Base-by-base conservation (phyloP, 1,284 basidiomycete species). In the Psilocybe mexicana region DNA sequence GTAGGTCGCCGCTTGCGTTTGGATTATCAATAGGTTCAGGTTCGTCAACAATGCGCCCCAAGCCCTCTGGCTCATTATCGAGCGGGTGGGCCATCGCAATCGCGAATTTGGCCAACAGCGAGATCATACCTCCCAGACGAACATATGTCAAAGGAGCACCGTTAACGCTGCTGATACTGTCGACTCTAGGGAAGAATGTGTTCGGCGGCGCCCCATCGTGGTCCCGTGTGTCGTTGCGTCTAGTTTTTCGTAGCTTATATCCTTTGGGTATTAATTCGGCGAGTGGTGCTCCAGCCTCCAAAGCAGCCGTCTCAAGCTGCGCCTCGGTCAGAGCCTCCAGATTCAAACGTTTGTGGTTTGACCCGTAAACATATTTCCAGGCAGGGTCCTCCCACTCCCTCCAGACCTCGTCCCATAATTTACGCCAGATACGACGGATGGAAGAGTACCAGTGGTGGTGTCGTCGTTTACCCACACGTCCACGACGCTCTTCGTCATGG, bases 221-320 rank as follows among this genome's bases (percentile, higher is more conserved):
- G 23, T 51, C 14, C 6, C 47, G 24, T 10, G 11, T 35, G 1
- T 49, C 50, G 11, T 47, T 28, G n/a, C 40, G 24, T 40, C 40
- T 48, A 8, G 44, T 42, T 14, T 46, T 44, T 6, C 48, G 52
- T 11, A 58, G 36, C 10, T 58, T 59, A 4, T 66, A 49, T 12
- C 57, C 61, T 24, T 63, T 56, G 2, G 81, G 81, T 2, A 84
- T 71, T 24, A 87, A 74, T 51, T 75, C 77, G 28, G 76, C 72
- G 1, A 87, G 73, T 0, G 86, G 79, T 0, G 84, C 80, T 2
- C 87, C 87, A 10, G 82, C 82, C 66, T 88, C 87, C 60, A 85
- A 74, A 0, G 86, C 83, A 2, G 86, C 82, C 24, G 76, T 78
- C 59, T 86, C 80, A 2, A 88, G 75, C 67, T 86, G 76, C 6